Base-by-base conservation (phyloP, 2,329 filamentous ascomycete species). In the Metarhizium anisopliae region DNA sequence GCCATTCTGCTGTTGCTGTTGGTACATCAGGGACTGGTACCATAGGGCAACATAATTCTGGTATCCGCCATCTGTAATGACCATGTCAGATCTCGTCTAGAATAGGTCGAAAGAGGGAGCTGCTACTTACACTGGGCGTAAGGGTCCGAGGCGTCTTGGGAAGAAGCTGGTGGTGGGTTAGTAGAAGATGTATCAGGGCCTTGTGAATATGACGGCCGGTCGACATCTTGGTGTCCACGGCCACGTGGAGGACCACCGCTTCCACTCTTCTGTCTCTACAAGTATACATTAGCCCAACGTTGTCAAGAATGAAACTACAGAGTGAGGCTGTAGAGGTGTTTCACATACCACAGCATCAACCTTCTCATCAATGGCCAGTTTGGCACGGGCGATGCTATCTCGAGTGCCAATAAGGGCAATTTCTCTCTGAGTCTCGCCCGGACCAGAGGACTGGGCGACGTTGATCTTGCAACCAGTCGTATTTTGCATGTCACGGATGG, bases 391-490 rank as follows among this genome's bases (percentile, higher is more conserved):
- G 66, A 96, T 94, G 55, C 89, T 84, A 63, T 90, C 86, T 49
- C 82, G 82, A 42, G 81, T 83, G 59, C 91, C 92, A 60, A 94
- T 87, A 49, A 96, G 79, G 50, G 89, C 89, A 66, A 96, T 95
- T 70, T 95, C 89, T 65, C 91, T 85, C 69, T 94, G 86, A 56
- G 85, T 81, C 67, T 95, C 90, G 61, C 83, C 81, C 52, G 87
- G 86, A 16, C 87, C 87, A 40, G 85, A 86, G 7, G 90, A 86
- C 64, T 89, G 89, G 36, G 89, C 89, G 30, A 96, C 91, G 65
- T 96, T 96, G 77, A 96, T 95, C 75, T 95, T 95, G 80, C 92
- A 96, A 50, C 89, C 88, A 5, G 90, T 94, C 36, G 77, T 81
- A 66, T 85, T 87, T 70, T 96, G 91, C 86, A 96, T 95, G 63